These are phyloP conservation scores for Geum urbanum DNA, from an alignment of 306 rosid species.

Conservation along the genomic window DNA sequence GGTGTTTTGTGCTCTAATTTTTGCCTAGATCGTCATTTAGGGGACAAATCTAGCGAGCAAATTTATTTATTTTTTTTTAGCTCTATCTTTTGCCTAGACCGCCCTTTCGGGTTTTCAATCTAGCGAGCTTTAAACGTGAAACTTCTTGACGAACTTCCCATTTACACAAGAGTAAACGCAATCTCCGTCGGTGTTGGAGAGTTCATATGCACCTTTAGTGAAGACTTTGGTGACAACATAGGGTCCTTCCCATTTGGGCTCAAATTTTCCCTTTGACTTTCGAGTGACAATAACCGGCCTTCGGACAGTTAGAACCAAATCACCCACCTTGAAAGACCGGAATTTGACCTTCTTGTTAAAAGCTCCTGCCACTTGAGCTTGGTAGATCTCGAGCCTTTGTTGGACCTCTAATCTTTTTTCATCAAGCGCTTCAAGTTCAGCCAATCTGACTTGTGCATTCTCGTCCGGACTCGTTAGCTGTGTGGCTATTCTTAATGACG, in stretches of 20 bases:
- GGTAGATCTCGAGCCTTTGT: no score
- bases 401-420: no score
- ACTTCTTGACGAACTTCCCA: slow-evolving; percentile 7
- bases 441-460: not conserved
- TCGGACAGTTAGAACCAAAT: not conserved
- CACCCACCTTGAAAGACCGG: not conserved
- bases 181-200: not conserved
- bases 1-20: no score
- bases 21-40: not conserved
- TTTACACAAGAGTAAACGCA: not conserved
- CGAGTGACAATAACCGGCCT: not conserved
- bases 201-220: not conserved
- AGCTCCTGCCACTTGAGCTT: not conserved
- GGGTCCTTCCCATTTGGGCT: not conserved
- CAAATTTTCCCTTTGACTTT: not conserved
- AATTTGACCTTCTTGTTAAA: not conserved
- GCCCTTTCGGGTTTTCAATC: not conserved
- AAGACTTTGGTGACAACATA: not conserved
- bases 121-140: not conserved
- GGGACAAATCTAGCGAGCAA: no score
- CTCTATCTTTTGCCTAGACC: not conserved
- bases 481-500: not conserved
- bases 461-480: not conserved
- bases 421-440: no score
- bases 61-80: not conserved